phyloP scores from a whole-genome alignment of 805 yeast species.

The Candida gorgasii region DNA sequence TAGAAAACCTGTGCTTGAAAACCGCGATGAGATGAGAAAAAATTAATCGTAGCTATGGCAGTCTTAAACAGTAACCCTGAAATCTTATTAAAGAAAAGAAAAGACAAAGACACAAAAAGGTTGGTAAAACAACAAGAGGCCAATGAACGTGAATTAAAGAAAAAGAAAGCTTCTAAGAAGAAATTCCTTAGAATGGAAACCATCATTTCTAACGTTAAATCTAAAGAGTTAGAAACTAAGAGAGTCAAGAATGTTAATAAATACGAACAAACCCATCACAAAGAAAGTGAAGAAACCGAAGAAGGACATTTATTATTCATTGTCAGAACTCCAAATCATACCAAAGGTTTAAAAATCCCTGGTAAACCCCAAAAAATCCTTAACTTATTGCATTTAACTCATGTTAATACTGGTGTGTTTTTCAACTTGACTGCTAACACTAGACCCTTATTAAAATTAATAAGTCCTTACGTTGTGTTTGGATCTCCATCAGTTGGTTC shows the following conservation, averaged over 20 bases:
- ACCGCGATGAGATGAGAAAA: slow-evolving; percentile 8
- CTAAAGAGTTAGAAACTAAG: slow-evolving; percentile 65
- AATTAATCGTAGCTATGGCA: slow-evolving; percentile 36
- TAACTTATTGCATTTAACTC: slow-evolving; percentile 58
- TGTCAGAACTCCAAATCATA: slow-evolving; percentile 64
- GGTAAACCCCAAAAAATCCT: slow-evolving; percentile 60
- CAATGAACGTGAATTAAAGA: slow-evolving; percentile 48
- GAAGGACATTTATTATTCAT: slow-evolving; percentile 58
- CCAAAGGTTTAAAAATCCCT: slow-evolving; percentile 63
- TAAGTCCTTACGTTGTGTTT: slow-evolving; percentile 71
- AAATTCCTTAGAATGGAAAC: slow-evolving; percentile 76
- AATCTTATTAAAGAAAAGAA: slow-evolving; percentile 73
- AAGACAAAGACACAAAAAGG: slow-evolving; percentile 72
- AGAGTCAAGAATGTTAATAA: slow-evolving; percentile 65
- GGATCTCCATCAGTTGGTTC: slow-evolving; percentile 76
- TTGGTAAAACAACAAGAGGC: slow-evolving; percentile 72
- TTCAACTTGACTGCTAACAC: slow-evolving; percentile 61
- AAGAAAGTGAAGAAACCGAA: slow-evolving; percentile 16
- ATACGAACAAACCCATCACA: slow-evolving; percentile 42
- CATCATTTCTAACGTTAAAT: slow-evolving; percentile 63
- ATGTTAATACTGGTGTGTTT: slow-evolving; percentile 69
- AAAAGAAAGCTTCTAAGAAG: slow-evolving; percentile 44
- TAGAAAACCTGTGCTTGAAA: too few species aligned
- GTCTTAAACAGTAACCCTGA: slow-evolving; percentile 72
- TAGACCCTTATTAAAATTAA: slow-evolving; percentile 62